phyloP scores from a whole-genome alignment of 805 yeast species.

The Metschnikowia reukaufii region DNA sequence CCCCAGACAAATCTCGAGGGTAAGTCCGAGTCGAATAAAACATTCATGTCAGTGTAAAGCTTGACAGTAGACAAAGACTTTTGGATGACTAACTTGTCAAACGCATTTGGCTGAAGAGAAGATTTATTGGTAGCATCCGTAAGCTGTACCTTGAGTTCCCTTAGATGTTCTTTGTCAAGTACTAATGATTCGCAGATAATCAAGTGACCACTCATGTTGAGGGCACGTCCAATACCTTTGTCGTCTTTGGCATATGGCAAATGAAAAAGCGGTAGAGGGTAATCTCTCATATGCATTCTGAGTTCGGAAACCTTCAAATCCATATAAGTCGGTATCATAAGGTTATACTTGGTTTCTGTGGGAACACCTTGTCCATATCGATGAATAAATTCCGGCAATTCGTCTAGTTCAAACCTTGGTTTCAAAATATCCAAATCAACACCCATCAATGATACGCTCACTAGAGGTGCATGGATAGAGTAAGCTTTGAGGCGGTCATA shows the following conservation, averaged over 20 bases:
- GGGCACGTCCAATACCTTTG: constrained; percentile 22
- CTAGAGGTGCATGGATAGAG: constrained; percentile 35
- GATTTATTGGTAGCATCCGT: constrained; percentile 45
- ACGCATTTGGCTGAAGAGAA: constrained; percentile 16
- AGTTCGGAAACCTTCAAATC: constrained; percentile 60
- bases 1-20: constrained; percentile 83
- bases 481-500: constrained; percentile 32
- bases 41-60: constrained; percentile 58
- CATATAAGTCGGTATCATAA: constrained; percentile 62
- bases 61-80: constrained; percentile 78
- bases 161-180: constrained; percentile 49
- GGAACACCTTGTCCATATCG: constrained; percentile 86
- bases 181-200: constrained; percentile 67
- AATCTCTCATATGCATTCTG: constrained; percentile 75
- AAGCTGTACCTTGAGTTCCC: constrained; percentile 63
- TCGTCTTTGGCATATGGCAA: constrained; percentile 51
- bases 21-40: constrained; percentile 51
- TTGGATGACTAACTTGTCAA: constrained; percentile 52
- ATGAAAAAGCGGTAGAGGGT: constrained; percentile 78
- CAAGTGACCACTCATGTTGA: constrained; percentile 57
- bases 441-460: constrained; percentile 30
- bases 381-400: constrained; percentile 61
- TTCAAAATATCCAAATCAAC: constrained; percentile 26
- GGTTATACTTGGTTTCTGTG: constrained; percentile 60
- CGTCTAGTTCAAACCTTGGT: constrained; percentile 29